phyloP scores from a whole-genome alignment of 495 filamentous ascomycete genomes.

The Durotheca rogersii region DNA sequence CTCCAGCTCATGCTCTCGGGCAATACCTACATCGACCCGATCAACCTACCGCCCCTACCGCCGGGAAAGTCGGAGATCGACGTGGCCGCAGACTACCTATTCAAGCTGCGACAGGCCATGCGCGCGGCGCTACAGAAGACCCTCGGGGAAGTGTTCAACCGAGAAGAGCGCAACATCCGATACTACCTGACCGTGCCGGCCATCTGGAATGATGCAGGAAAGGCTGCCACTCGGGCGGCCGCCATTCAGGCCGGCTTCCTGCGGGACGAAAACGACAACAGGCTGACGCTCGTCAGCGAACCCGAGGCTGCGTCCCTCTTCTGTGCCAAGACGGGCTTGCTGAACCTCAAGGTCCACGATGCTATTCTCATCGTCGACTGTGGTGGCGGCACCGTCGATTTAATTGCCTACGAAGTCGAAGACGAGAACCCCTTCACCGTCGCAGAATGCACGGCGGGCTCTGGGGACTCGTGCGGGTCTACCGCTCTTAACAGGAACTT shows the following conservation, averaged over 20 bases:
- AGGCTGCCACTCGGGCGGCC: constrained; percentile 69
- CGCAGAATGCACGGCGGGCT: constrained; percentile 72
- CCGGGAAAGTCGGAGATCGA: constrained; percentile 78
- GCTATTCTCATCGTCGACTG: constrained; percentile 75
- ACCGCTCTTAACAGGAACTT: constrained; percentile 75
- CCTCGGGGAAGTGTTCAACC: constrained; percentile 73
- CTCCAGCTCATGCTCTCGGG: constrained; percentile 75
- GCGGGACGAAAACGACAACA: constrained; percentile 73
- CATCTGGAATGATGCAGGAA: constrained; percentile 76
- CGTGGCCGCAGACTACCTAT: constrained; percentile 74
- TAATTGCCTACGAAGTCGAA: constrained; percentile 76
- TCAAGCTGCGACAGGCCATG: constrained; percentile 75
- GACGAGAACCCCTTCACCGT: constrained; percentile 75
- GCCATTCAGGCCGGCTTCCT: constrained; percentile 75
- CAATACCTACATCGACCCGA: constrained; percentile 77
- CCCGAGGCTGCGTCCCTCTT: constrained; percentile 73
- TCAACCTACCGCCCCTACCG: constrained; percentile 73
- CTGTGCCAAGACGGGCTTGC: constrained; percentile 70
- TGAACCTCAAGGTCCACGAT: constrained; percentile 73
- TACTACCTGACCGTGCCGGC: constrained; percentile 74
- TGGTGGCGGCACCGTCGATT: constrained; percentile 72
- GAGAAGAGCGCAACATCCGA: constrained; percentile 71
- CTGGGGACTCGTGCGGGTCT: constrained; percentile 72
- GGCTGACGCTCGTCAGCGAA: constrained; percentile 69
- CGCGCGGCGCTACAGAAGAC: constrained; percentile 71